phyloP scores from a whole-genome alignment of 169 alveolate species.

The Plasmodium relictum region DNA sequence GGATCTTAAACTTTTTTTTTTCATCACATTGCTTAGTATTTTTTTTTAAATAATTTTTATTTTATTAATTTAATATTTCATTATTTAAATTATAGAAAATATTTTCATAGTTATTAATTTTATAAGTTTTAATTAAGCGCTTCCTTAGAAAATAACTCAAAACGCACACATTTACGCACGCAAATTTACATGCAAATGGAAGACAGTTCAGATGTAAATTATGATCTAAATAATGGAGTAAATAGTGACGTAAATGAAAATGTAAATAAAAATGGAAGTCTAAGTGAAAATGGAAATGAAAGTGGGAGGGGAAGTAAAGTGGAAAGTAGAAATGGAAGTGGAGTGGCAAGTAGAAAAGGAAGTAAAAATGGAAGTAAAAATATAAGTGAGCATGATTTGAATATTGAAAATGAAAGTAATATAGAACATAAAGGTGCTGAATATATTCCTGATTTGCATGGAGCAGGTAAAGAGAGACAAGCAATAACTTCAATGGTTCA shows the following conservation, averaged over 20 bases:
- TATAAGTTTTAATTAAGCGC: too few species aligned
- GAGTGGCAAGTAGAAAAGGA: not conserved
- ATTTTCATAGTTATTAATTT: too few species aligned
- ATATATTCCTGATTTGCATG: slow-evolving; percentile 59
- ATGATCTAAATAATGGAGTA: slow-evolving; percentile 10
- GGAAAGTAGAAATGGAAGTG: slow-evolving; percentile 1
- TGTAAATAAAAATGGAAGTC: not conserved
- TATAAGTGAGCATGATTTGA: not conserved
- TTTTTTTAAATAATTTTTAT: too few species aligned
- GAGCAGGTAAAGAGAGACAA: slow-evolving; percentile 64
- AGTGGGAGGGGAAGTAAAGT: not conserved
- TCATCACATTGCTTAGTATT: too few species aligned
- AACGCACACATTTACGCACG: not conserved
- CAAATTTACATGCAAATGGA: slow-evolving; percentile 28
- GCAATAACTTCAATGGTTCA: slow-evolving; percentile 14
- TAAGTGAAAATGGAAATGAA: not conserved
- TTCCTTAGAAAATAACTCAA: not conserved
- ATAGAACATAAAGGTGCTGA: slow-evolving; percentile 9
- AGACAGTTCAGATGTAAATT: slow-evolving; percentile 24
- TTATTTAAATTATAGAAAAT: too few species aligned
- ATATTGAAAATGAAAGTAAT: not conserved
- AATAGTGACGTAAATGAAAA: not conserved
- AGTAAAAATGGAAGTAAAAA: slow-evolving; percentile 16
- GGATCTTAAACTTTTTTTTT: too few species aligned
- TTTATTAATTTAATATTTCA: too few species aligned